Base-by-base conservation (phyloP, 352 stramenopile genomes). In the Globisporangium recalcitrans region DNA sequence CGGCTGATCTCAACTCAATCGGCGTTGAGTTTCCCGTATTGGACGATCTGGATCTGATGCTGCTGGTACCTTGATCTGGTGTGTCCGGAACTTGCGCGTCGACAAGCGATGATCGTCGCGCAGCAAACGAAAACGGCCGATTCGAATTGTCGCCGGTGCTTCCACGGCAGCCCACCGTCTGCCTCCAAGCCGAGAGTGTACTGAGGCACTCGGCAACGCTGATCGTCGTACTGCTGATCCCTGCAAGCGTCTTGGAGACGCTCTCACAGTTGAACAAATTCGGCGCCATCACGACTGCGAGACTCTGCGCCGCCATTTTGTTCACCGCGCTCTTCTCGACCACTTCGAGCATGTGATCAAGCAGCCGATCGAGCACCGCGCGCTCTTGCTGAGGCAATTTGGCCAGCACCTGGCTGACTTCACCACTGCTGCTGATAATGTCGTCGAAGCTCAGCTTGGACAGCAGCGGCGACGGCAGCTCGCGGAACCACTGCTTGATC, bases 311-410 rank as follows among this genome's bases (percentile, higher is more conserved):
- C 2, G 69, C 80, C 80, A 90, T 90, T 8, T 65, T 68, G 68
- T 90, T 90, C 16, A 38, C 52, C 13, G 38, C 21, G 29, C 62
- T 67, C 49, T 80, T 55, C 0, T 62, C 40, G 5, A 73, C 65
- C 48, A 90, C 74, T 48, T 90, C 78, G 9, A 85, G 59, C 73
- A 80, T 76, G 67, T 90, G 80, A 60, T 88, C 78, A 3, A 87
- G 68, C n/a, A 90, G 69, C 80, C 80, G 88, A 10, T 85, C 69
- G 10, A 90, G 60, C 10, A 90, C 71, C 0, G 62, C 66, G 22
- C 69, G 63, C 47, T 85, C 71, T 16, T 67, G 60, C 0, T n/a
- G 1, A 0, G 67, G 59, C 3, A 88, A 53, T 36, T 77, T 74
- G 22, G 19, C 44, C 26, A 82, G 56, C 29, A 69, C 51, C n/a